These are phyloP conservation scores for Sphagnurus paluster DNA, from an alignment of 1,284 basidiomycete genomes.

Conservation along the genomic window DNA sequence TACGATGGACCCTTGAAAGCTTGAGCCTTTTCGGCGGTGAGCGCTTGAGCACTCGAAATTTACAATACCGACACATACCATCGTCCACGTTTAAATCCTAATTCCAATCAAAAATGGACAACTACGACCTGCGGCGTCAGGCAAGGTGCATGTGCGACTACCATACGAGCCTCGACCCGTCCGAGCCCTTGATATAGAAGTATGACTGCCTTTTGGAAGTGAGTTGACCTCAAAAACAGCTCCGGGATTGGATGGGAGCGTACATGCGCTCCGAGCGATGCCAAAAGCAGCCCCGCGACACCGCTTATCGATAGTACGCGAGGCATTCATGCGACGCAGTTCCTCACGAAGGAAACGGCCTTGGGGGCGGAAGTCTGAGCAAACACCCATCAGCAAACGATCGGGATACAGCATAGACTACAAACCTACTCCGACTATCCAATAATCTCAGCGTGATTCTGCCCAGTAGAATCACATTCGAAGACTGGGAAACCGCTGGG, in stretches of 20 bases:
- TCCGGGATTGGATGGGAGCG: constrained; percentile 1
- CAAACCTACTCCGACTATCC: constrained; percentile 23
- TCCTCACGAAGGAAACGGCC: constrained; percentile 1
- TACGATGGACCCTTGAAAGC: too few relatives aligned
- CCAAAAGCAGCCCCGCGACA: constrained; percentile 1
- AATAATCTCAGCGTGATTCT: constrained; percentile 21
- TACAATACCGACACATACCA: too few relatives aligned
- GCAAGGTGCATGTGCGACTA: neutral
- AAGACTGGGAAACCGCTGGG: constrained; percentile 31
- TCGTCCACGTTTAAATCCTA: neutral
- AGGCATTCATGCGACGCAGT: constrained; percentile 8
- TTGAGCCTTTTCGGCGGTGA: too few relatives aligned
- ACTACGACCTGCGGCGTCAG: neutral
- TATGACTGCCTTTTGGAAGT: constrained; percentile 14
- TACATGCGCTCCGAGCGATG: neutral
- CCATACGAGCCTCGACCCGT: constrained; percentile 10
- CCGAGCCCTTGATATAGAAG: constrained; percentile 19
- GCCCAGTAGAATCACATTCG: constrained; percentile 19
- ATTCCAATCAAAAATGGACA: constrained; percentile 6
- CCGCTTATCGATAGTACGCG: constrained; percentile 4
- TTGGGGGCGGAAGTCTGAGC: constrained; percentile 3
- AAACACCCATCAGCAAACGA: neutral
- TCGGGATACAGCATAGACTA: neutral
- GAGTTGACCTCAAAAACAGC: constrained; percentile 15
- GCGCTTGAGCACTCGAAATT: too few relatives aligned